phyloP scores from a whole-genome alignment of 768 basidiomycete species.

The Boletellus emodensis region DNA sequence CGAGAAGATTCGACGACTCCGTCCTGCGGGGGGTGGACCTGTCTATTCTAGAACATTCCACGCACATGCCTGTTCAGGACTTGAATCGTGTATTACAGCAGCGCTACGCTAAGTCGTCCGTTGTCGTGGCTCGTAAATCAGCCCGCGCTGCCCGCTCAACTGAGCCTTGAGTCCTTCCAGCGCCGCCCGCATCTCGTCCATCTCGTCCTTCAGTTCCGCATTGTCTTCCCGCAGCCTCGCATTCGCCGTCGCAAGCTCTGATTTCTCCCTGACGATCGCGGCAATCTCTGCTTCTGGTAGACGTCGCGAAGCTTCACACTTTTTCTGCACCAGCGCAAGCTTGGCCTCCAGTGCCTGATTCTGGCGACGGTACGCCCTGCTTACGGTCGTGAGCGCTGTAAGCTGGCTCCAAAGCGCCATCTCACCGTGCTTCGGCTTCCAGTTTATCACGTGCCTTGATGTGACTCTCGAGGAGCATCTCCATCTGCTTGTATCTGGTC shows the following conservation, averaged over 20 bases:
- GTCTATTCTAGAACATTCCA: slow-evolving; percentile 37
- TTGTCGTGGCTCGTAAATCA: slow-evolving; percentile 45
- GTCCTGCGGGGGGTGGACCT: slow-evolving; percentile 7
- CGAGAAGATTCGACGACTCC: slow-evolving; percentile 42
- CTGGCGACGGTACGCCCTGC: slow-evolving; percentile 54
- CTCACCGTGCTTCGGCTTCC: slow-evolving; percentile 59
- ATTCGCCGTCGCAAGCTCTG: slow-evolving; percentile 46
- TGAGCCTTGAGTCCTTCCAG: slow-evolving; percentile 63
- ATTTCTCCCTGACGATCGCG: slow-evolving; percentile 45
- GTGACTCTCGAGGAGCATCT: slow-evolving; percentile 56
- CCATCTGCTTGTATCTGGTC: slow-evolving; percentile 61
- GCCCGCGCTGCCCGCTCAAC: slow-evolving; percentile 42
- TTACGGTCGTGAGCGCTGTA: neutral
- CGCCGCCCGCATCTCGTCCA: slow-evolving; percentile 68
- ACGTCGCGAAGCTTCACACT: slow-evolving; percentile 33
- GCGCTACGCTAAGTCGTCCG: slow-evolving; percentile 30
- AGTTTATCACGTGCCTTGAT: slow-evolving; percentile 49
- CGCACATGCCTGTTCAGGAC: slow-evolving; percentile 26
- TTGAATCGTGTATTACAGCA: neutral
- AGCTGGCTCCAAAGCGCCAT: neutral
- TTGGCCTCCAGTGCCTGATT: slow-evolving; percentile 61
- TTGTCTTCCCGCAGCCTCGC: slow-evolving; percentile 57
- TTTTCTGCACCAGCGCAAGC: slow-evolving; percentile 44
- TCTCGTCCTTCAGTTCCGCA: slow-evolving; percentile 45
- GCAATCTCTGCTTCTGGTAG: slow-evolving; percentile 41